Base-by-base conservation (phyloP, 2,329 filamentous ascomycete species). In the Lasiodiplodia citricola region DNA sequence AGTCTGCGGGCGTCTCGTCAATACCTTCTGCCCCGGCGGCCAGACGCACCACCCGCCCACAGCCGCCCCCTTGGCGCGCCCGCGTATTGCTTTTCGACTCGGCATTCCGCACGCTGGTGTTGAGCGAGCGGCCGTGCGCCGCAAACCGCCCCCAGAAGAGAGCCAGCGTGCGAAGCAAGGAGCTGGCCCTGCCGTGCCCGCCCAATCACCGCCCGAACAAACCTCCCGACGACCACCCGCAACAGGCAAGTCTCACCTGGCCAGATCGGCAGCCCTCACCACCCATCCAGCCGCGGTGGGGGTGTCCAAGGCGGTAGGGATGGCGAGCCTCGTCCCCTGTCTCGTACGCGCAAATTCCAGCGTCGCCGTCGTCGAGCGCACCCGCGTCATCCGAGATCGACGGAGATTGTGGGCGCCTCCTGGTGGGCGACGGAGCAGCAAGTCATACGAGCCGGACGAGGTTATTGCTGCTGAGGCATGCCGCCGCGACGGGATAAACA, bases 321-420 rank as follows among this genome's bases (percentile, higher is more conserved):
- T 64, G n/a, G 47, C 60, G 62, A 65, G 62, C 63, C 63, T 54
- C 63, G 63, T 66, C 63, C 63, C 63, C 63, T 54, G 55, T 55
- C 63, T 56, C 63, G 63, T 66, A 44, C 51, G 47, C 60, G 47
- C n/a, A 64, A 52, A 64, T 64, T 64, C 60, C 60, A 64, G 23
- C 37, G 38, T 35, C 21, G 57, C 55, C 55, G 58, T 28, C 58
- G 31, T 41, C 38, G 55, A 56, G 52, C 57, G 37, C 37, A 25
- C 60, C 60, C 60, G 60, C 60, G 60, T 64, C 60, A 64, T 64
- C 60, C 60, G 60, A 66, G 63, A 66, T 66, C 63, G 63, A 66
- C 63, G 63, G 63, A 66, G 63, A 66, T 66, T 66, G 63, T 64
- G 60, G 60, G 31, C 60, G 60, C 58, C 58, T 63, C 58, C 58